Evolutionary conservation across 257 asterid species (phyloP).

Genomic region (Przewalskia tangutica): DNA sequence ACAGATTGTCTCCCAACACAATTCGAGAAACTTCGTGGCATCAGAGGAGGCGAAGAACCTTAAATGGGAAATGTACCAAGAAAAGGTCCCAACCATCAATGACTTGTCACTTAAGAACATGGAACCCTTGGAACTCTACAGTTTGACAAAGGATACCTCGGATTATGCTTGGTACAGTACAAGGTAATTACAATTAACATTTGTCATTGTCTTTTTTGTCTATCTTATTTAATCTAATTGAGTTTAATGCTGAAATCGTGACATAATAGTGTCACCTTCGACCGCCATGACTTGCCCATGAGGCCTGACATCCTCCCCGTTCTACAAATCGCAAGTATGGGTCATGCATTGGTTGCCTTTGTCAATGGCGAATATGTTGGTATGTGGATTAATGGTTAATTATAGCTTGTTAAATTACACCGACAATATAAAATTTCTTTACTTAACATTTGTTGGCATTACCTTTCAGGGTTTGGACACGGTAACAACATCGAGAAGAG

Average conservation of each 20-base stretch:
- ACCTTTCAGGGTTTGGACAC: slow-evolving; percentile 43
- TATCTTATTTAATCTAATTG: background rate
- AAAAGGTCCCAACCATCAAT: slow-evolving; percentile 27
- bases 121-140: slow-evolving; percentile 39
- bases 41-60: slow-evolving; percentile 23
- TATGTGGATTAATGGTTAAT: background rate
- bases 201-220: background rate
- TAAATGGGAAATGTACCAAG: slow-evolving; percentile 50
- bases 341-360: slow-evolving; percentile 55
- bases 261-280: slow-evolving; percentile 32
- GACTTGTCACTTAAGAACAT: slow-evolving; percentile 26
- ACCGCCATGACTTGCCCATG: slow-evolving; percentile 51
- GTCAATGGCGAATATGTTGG: slow-evolving; percentile 58
- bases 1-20: slow-evolving; percentile 56
- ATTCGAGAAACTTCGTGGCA: slow-evolving; percentile 36
- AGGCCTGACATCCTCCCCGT: slow-evolving; percentile 52
- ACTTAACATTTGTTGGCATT: slow-evolving; percentile 27
- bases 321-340: slow-evolving; percentile 57
- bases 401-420: background rate
- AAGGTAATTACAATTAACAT: slow-evolving; percentile 20
- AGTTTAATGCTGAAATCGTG: background rate
- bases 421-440: background rate
- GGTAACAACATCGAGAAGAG: slow-evolving; percentile 66
- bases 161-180: slow-evolving; percentile 76
- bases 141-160: slow-evolving; percentile 35